These are phyloP conservation scores for Suhomyces bribrorum DNA, from an alignment of 1,139 yeast species.

Conservation along the genomic window DNA sequence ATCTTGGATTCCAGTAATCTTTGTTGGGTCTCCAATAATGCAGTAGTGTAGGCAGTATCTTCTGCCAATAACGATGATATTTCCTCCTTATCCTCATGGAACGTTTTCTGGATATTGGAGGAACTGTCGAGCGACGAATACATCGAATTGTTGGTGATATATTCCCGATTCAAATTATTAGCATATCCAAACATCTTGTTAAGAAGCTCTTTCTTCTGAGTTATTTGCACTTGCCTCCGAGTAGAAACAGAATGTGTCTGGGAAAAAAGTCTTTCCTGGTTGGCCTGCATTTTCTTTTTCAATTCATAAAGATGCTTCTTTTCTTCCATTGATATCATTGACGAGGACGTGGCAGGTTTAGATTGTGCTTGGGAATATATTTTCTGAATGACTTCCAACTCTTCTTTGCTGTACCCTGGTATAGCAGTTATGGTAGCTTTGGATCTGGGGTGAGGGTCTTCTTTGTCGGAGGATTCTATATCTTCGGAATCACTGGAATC, in stretches of 20 bases:
- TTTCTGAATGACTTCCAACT: conserved; percentile 27
- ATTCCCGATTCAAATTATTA: conserved; percentile 42
- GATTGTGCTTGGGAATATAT: conserved; percentile 18
- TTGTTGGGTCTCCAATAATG: conserved; percentile 28
- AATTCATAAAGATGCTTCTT: conserved; percentile 32
- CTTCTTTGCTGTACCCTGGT: conserved; percentile 46
- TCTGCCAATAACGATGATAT: conserved; percentile 36
- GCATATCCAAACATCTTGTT: conserved; percentile 41
- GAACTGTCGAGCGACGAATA: conserved; percentile 42
- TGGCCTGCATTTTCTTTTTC: conserved; percentile 33
- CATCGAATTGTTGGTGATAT: conserved; percentile 44
- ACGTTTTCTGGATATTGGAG: conserved; percentile 40
- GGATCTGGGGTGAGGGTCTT: not conserved
- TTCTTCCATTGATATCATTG: conserved; percentile 24
- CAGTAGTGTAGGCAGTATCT: conserved; percentile 33
- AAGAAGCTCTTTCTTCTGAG: conserved; percentile 44
- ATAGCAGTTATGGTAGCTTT: conserved; percentile 26
- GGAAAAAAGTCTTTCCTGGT: conserved; percentile 37
- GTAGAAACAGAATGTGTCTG: conserved; percentile 38
- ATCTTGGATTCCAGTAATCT: conserved; percentile 13
- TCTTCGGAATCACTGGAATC: conserved; percentile 24
- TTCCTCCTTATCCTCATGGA: conserved; percentile 47
- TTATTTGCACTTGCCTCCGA: conserved; percentile 43
- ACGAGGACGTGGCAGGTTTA: conserved; percentile 1
- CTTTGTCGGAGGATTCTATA: conserved; percentile 14